Evolutionary conservation across 2,329 filamentous ascomycete species (phyloP), one percentile per base, ranked within the genome.

Genomic region (Fusarium heterosporum): DNA sequence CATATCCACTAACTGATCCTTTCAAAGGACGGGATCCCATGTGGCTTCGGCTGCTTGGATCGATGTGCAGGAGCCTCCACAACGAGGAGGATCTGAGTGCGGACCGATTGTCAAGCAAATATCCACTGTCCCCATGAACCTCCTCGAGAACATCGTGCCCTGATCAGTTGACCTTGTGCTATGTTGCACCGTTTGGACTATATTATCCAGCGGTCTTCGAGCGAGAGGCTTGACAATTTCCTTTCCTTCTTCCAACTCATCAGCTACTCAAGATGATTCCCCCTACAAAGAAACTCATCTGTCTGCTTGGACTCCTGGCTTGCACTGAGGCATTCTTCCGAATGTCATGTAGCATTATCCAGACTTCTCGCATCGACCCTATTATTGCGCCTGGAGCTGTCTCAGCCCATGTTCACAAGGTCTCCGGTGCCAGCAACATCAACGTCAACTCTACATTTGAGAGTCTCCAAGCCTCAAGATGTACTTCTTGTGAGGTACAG

Each of bases 401-500:
- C 25, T 60, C 69, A 12, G 69, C 60, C 36, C 69, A 71, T 32
- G 53, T 68, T 10, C 69, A 71, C 46, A 71, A 71, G 26, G 25
- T 71, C 17, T 71, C 69, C 5, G 69, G 69, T 4, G 69, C 69
- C 9, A 71, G 69, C 53, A 71, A 72, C 19, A 66, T 71, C 39
- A 64, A 60, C 25, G 8, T 66, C 2, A 34, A 45, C 40, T 48
- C 55, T 10, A 56, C 66, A 2, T 71, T 59, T 16, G 55, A 60
- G 6, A 58, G 60, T 17, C 66, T 71, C 3, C 66, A 70, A 17
- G 52, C 61, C 19, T 72, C 69, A 11, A 45, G 60, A 40, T 71
- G 69, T 34, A 71, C 69, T 9, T 72, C 69, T 14, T 71, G 69
- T 14, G 69, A 71, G 45, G 38, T 71, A 1, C 69, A 71, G 26